Base-by-base conservation (phyloP, 208 protist species). In the Wallacemonas sp. region DNA sequence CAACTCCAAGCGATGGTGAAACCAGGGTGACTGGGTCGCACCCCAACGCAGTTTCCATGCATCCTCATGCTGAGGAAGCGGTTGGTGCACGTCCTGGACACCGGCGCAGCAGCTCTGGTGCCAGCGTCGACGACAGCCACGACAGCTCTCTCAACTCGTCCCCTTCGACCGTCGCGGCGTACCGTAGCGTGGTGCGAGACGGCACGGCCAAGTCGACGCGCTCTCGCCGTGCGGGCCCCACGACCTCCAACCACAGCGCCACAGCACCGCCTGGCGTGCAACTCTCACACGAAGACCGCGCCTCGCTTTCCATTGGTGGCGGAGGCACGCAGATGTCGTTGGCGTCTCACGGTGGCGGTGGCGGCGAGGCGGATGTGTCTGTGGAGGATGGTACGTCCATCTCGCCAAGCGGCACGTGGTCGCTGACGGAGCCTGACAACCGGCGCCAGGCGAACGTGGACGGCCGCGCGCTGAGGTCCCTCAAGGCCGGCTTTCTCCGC, bases 161-260 rank as follows among this genome's bases (percentile, higher is more conserved):
- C 11, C 51, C 51, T 12, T 58, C 51, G 8, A 58, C 51, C 9
- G 51, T 58, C 30, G 51, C 51, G 1, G 28, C 51, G 31, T 58
- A 58, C n/a, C 51, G 51, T 19, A 58, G 47, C 34, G n/a, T 8
- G 12, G 47, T 27, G n/a, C n/a, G n/a, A n/a, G n/a, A n/a, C n/a
- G n/a, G n/a, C n/a, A n/a, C n/a, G n/a, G n/a, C n/a, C n/a, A n/a
- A n/a, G n/a, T n/a, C n/a, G n/a, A n/a, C n/a, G n/a, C n/a, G n/a
- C n/a, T n/a, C n/a, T n/a, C n/a, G n/a, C n/a, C n/a, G n/a, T n/a
- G n/a, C n/a, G n/a, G n/a, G n/a, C n/a, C n/a, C n/a, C n/a, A n/a
- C n/a, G n/a, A n/a, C n/a, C n/a, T n/a, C n/a, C n/a, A n/a, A n/a
- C n/a, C n/a, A n/a, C n/a, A n/a, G n/a, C n/a, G n/a, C n/a, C n/a